Percentiles rank a stretch among this genome's conserved stretches.
These are phyloP conservation scores for Ogataea methylovora DNA, from an alignment of 805 yeast species.

Conservation along the genomic window DNA sequence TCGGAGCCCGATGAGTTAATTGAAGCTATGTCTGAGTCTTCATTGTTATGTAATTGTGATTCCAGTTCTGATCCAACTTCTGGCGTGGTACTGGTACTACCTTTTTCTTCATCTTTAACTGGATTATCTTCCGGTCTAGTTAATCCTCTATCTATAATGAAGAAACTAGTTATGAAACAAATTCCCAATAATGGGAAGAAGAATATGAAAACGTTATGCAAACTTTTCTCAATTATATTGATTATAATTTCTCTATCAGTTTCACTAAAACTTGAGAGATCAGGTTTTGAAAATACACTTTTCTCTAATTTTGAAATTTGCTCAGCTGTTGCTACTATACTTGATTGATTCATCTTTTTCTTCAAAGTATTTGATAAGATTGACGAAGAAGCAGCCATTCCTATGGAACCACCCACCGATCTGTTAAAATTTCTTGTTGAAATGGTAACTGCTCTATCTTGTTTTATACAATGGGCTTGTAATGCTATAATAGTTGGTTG, in stretches of 20 bases:
- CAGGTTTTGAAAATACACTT: conserved; percentile 25
- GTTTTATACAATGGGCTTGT: conserved; percentile 41
- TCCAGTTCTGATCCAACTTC: too few relatives aligned
- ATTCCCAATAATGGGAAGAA: conserved; percentile 27
- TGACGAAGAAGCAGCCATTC: conserved; percentile 37
- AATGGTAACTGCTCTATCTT: conserved; percentile 53
- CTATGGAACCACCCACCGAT: conserved; percentile 57
- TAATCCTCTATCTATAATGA: conserved; percentile 33
- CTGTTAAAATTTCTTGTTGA: conserved; percentile 49
- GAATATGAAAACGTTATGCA: conserved; percentile 26
- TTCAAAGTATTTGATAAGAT: conserved; percentile 21
- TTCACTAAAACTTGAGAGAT: conserved; percentile 15
- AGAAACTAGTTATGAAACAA: conserved; percentile 25
- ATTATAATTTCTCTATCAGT: conserved; percentile 16
- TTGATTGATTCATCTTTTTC: conserved; percentile 4
- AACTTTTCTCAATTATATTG: conserved; percentile 22
- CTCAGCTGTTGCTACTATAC: conserved; percentile 5
- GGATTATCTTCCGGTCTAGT: conserved; percentile 20
- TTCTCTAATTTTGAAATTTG: conserved; percentile 15
- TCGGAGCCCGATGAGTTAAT: too few relatives aligned
- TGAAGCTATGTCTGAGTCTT: too few relatives aligned
- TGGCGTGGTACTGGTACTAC: too few relatives aligned
- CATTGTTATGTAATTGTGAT: too few relatives aligned
- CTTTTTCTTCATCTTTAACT: too few relatives aligned
- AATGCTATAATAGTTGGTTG: conserved; percentile 51